A percentile compares a stretch with the other conserved stretches of the same genome.
These are phyloP conservation scores for Globisporangium camurandrum DNA, from an alignment of 352 stramenopile species.

Conservation along the genomic window DNA sequence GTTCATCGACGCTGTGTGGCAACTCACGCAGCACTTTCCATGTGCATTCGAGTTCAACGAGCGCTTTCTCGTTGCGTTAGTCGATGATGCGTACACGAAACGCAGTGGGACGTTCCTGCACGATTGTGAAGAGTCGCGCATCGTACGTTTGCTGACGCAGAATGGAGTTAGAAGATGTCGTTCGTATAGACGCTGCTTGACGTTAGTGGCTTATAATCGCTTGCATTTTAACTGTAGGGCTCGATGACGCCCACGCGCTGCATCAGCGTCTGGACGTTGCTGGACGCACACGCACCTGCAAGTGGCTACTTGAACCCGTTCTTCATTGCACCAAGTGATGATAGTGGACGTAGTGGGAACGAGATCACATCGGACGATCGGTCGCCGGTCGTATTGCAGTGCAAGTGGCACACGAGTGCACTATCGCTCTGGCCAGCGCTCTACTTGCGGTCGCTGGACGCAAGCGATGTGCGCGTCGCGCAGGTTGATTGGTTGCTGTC, in stretches of 20 bases:
- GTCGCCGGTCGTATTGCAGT: constrained; percentile 67
- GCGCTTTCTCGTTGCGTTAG: constrained; percentile 86
- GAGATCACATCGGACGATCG: constrained; percentile 20
- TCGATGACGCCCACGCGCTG: constrained; percentile 53
- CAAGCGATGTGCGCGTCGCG: constrained; percentile 71
- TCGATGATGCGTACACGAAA: constrained; percentile 95
- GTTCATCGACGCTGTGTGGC: constrained; percentile 98
- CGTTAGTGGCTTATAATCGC: not conserved
- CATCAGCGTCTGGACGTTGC: constrained; percentile 58
- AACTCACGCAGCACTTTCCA: constrained; percentile 95
- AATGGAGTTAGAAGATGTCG: not conserved
- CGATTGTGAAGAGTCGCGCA: constrained; percentile 90
- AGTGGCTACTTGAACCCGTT: constrained; percentile 74
- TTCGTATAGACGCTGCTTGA: not conserved
- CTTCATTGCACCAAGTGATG: constrained; percentile 45
- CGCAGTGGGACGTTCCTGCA: constrained; percentile 97
- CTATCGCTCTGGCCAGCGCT: constrained; percentile 77
- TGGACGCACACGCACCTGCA: constrained; percentile 29
- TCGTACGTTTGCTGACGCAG: constrained; percentile 23
- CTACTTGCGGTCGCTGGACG: constrained; percentile 80
- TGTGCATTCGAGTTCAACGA: constrained; percentile 98
- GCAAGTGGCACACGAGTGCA: constrained; percentile 83
- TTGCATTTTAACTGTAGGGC: constrained; percentile 33
- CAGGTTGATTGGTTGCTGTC: constrained; percentile 34
- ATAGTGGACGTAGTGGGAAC: constrained; percentile 19